Conservation (phyloP, 176 grass and related monocot species). For the Oryza brachyantha region DNA sequence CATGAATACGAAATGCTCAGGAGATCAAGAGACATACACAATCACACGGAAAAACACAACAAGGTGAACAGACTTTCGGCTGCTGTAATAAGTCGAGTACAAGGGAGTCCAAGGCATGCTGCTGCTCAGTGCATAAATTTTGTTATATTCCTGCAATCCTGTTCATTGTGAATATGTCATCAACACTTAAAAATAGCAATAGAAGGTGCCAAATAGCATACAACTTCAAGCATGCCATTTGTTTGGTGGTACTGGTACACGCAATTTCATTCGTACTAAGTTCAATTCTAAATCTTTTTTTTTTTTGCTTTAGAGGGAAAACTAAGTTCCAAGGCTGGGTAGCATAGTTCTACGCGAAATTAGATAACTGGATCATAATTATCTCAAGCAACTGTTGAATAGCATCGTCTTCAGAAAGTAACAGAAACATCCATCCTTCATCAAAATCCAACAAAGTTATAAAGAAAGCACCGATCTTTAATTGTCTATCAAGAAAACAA, state of each 20-base stretch:
- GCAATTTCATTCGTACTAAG: neutral
- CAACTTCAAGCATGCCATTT: neutral
- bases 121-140: constrained; percentile 21
- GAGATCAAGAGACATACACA: constrained; percentile 34
- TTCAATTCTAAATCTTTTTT: neutral
- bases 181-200: neutral
- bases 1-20: neutral
- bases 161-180: neutral
- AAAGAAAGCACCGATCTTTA: neutral
- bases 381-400: neutral
- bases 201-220: neutral
- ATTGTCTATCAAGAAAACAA: neutral
- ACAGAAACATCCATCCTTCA: neutral
- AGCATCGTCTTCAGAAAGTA: neutral
- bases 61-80: constrained; percentile 53
- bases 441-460: neutral
- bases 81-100: constrained; percentile 33
- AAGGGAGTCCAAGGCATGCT: constrained; percentile 69
- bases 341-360: neutral
- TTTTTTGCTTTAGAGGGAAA: neutral
- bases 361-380: neutral
- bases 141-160: constrained; percentile 10
- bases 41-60: constrained; percentile 68
- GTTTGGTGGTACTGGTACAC: neutral
- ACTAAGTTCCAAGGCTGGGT: neutral